These are phyloP conservation scores for Mycena haematopus DNA, from an alignment of 768 basidiomycete species.

Conservation along the genomic window DNA sequence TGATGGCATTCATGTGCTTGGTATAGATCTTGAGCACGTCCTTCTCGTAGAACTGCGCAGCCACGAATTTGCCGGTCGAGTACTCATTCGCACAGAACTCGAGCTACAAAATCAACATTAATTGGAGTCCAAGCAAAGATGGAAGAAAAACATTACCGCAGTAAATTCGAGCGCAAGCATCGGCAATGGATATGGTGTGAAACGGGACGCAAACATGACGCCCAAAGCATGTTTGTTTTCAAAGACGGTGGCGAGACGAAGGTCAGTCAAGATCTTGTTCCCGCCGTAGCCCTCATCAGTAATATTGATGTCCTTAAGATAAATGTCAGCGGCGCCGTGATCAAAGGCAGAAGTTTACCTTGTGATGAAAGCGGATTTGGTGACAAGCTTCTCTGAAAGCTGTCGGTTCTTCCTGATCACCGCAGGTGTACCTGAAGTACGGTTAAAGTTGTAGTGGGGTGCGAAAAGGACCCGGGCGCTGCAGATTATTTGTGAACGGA, in stretches of 20 bases:
- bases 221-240: not conserved
- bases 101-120: not conserved
- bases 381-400: not conserved
- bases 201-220: not conserved
- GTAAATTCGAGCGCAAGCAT: constrained; percentile 1
- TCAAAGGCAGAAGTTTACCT: not conserved
- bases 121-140: too few relatives aligned
- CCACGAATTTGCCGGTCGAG: too few relatives aligned
- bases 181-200: not conserved
- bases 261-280: not conserved
- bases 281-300: constrained; percentile 3
- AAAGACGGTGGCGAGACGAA: not conserved
- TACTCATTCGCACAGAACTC: not conserved
- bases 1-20: too few relatives aligned
- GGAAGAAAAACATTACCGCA: not conserved
- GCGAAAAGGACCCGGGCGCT: not conserved
- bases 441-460: not conserved
- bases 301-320: not conserved
- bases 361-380: not conserved
- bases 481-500: not conserved
- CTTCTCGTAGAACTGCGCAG: too few relatives aligned
- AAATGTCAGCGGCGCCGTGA: not conserved
- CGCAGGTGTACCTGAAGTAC: not conserved
- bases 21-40: too few relatives aligned
- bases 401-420: not conserved